Percentiles rank a stretch among this genome's conserved stretches.
Evolutionary conservation across 129 eudicot species (phyloP).

Genomic region (Gnaphalium uliginosum): DNA sequence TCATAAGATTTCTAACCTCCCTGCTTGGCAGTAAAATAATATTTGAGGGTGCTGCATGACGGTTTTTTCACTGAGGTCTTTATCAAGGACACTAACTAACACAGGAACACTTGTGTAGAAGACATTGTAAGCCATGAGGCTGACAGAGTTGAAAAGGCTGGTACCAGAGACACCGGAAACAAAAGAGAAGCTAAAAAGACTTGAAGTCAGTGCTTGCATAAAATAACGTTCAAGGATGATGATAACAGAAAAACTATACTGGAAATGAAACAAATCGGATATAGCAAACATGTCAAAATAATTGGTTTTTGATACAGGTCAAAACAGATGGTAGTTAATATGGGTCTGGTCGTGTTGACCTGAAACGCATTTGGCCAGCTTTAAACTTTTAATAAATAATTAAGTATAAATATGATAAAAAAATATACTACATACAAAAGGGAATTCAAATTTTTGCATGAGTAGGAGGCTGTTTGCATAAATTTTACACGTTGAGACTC

Average conservation of each 20-base stretch:
- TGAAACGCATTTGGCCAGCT: not conserved
- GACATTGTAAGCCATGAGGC: slow-evolving; percentile 97
- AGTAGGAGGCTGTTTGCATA: too few species aligned
- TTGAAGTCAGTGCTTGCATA: slow-evolving; percentile 34
- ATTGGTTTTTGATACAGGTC: not conserved
- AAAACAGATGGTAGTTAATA: not conserved
- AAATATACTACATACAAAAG: too few species aligned
- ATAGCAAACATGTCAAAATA: not conserved
- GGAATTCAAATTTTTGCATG: too few species aligned
- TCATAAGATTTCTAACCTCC: slow-evolving; percentile 54
- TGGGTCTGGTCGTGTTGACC: not conserved
- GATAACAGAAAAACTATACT: not conserved
- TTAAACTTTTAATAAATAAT: too few species aligned
- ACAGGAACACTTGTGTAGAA: slow-evolving; percentile 97
- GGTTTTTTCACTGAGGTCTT: slow-evolving; percentile 89
- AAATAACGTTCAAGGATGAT: slow-evolving; percentile 1
- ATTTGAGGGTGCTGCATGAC: slow-evolving; percentile 99
- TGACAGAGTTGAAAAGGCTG: slow-evolving; percentile 97
- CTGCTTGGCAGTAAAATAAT: slow-evolving; percentile 93
- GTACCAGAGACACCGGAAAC: slow-evolving; percentile 96
- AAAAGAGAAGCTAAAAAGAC: slow-evolving; percentile 76
- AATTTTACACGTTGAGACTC: not conserved
- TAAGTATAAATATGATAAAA: not conserved
- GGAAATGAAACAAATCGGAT: not conserved
- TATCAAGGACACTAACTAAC: slow-evolving; percentile 90